Evolutionary conservation across 2,329 filamentous ascomycete genomes (phyloP), one percentile per base, ranked within the genome.

Genomic region (Cryphonectria nitschkei): DNA sequence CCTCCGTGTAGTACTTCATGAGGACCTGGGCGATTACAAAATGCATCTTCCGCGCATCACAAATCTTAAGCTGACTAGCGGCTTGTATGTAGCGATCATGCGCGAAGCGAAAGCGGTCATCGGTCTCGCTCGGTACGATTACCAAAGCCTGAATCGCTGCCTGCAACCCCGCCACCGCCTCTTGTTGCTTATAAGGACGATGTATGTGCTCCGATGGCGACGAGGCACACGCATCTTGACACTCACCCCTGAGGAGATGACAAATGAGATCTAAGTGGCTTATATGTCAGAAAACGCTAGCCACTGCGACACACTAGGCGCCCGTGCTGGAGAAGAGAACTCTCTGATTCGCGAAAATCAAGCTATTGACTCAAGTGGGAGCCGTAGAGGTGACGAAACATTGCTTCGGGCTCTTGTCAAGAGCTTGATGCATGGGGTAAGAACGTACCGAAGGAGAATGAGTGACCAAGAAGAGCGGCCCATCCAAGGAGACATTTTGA

Each of bases 31-130:
- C 92, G 76, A 98, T 93, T 62, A 94, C 89, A 76, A 95, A 98
- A 80, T 98, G 94, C 95, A 98, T 98, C 75, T 92, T 92, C 29
- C 87, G 84, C 32, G 87, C 83, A 69, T 92, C 89, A 76, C 88
- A 90, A 77, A 95, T 90, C 73, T 88, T 89, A 67, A 97, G 83
- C 6, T 88, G 86, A 19, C 88, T 84, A 7, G 93, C 90, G 22
- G 93, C 93, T 77, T 92, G 90, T 66, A 94, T 87, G 76, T 97
- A 97, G 67, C 95, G 89, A 79, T 98, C 95, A 79, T 98, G 95
- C 46, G 91, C 90, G 79, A 98, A 98, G 46, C 90, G 89, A 79
- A 97, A 98, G 56, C 90, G 88, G 79, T 97, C 94, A 76, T 98
- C 95, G 1, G 90, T 90, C 73, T 96, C 93, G 29, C 92, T 93